Conservation (phyloP, 1,284 basidiomycete genomes). For the Ustilago xerochloae region DNA sequence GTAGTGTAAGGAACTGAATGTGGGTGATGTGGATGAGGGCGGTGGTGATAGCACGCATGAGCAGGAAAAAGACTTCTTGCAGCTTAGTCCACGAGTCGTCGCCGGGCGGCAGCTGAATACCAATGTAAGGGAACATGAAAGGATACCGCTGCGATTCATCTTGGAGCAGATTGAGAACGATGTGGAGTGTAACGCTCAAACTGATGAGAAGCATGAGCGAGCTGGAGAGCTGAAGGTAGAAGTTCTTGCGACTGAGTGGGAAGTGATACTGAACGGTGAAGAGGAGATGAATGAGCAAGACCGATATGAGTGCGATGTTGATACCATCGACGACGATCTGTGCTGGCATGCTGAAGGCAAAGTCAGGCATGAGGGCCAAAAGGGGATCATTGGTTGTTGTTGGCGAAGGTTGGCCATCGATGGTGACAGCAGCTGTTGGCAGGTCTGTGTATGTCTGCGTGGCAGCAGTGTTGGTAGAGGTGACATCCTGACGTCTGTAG, state of each 20-base stretch:
- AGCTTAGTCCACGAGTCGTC: conserved; percentile 76
- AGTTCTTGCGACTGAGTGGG: conserved; percentile 91
- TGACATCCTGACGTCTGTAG: conserved; percentile 8
- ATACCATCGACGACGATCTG: conserved; percentile 90
- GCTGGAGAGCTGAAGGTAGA: conserved; percentile 84
- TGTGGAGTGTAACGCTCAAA: conserved; percentile 65
- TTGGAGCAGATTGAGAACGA: conserved; percentile 76
- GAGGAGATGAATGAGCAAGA: conserved; percentile 90
- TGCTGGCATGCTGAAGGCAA: conserved; percentile 84
- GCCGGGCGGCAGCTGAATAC: conserved; percentile 79
- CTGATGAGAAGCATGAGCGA: conserved; percentile 78
- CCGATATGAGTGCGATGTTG: conserved; percentile 83
- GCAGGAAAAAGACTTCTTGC: conserved; percentile 82
- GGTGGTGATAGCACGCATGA: conserved; percentile 86
- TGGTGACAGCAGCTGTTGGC: conserved; percentile 38
- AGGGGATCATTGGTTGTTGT: conserved; percentile 42
- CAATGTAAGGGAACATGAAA: conserved; percentile 91
- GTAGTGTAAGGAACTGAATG: conserved; percentile 94
- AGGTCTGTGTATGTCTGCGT: conserved; percentile 32
- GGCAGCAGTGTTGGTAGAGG: conserved; percentile 5
- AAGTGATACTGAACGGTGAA: conserved; percentile 97
- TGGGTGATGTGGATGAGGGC: conserved; percentile 91
- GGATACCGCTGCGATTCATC: conserved; percentile 83
- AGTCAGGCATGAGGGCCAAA: conserved; percentile 63
- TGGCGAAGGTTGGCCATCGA: conserved; percentile 53